Conservation (phyloP, 208 protist species). For the Leishmania mexicana region DNA sequence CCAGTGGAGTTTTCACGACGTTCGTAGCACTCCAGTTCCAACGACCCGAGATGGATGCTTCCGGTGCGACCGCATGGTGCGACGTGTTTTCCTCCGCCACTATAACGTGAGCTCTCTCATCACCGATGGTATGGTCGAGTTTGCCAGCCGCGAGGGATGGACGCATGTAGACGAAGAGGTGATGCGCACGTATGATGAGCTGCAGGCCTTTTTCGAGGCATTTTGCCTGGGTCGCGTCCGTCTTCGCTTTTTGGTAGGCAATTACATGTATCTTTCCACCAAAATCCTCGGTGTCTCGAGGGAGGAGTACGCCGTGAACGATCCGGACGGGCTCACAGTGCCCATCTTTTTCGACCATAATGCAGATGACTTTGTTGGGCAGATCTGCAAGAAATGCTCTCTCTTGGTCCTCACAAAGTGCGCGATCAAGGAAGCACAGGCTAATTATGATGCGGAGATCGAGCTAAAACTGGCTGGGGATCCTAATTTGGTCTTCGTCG, state of each 20-base stretch:
- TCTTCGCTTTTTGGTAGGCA: slow-evolving; percentile 67
- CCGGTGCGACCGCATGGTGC: slow-evolving; percentile 59
- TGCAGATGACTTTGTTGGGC: slow-evolving; percentile 55
- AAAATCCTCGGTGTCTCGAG: slow-evolving; percentile 51
- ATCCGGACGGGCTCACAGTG: slow-evolving; percentile 43
- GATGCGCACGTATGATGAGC: slow-evolving; percentile 35
- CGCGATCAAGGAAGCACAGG: slow-evolving; percentile 36
- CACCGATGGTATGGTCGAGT: slow-evolving; percentile 51
- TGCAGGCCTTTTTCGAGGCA: slow-evolving; percentile 60
- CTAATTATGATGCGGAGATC: slow-evolving; percentile 55
- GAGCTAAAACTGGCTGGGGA: slow-evolving; percentile 55
- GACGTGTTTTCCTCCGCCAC: slow-evolving; percentile 66
- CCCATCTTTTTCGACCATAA: slow-evolving; percentile 62
- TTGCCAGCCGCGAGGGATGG: slow-evolving; percentile 64
- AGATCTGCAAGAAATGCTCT: slow-evolving; percentile 68
- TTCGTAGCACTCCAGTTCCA: slow-evolving; percentile 47
- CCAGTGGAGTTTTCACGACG: slow-evolving; percentile 81
- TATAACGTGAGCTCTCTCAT: slow-evolving; percentile 65
- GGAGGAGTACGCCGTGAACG: slow-evolving; percentile 26
- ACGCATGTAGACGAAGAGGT: slow-evolving; percentile 39
- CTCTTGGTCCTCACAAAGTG: slow-evolving; percentile 48
- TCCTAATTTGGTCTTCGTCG: slow-evolving; percentile 46
- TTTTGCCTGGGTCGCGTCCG: slow-evolving; percentile 60
- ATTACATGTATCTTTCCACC: slow-evolving; percentile 77
- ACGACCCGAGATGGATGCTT: slow-evolving; percentile 31